Evolutionary conservation across 2,329 filamentous ascomycete species (phyloP), one percentile per base, ranked within the genome.

Genomic region (Gaeumannomyces tritici): DNA sequence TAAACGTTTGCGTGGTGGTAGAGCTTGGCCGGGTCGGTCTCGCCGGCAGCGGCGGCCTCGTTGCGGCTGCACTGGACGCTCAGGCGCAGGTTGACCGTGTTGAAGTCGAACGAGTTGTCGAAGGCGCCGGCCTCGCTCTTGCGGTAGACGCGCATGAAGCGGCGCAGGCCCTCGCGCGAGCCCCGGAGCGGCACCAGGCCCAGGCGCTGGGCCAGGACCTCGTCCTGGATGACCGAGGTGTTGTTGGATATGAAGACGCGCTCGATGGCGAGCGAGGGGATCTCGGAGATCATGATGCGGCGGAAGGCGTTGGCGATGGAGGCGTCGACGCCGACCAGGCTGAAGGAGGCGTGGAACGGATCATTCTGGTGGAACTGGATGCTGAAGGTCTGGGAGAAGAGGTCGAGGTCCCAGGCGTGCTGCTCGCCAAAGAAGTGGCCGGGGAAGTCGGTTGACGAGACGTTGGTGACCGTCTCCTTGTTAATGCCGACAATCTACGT

Each of bases 201-300:
- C 35, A 99, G 81, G 57, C 95, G 85, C 74, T 95, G 90, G 21
- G 93, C 89, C 61, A 99, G 87, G 5, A 99, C 93, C 79, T 99
- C 95, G 73, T 99, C 95, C 74, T 98, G 93, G 70, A 99, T 95
- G 47, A 99, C 92, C 6, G 91, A 96, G 60, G 93, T 98, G 80
- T 99, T 99, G 80, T 97, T 96, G 73, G 91, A 85, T 66, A 98
- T 87, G 77, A 89, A 99, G 73, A 96, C 91, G 66, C 87, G 88
- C 80, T 99, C 95, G 70, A 99, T 93, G 68, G 96, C 95, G 57
- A 99, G 83, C 2, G 92, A 95, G 24, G 93, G 92, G 61, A 99
- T 90, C 79, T 99, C 96, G 68, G 93, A 85, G 74, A 99, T 89
- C 70, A 98, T 83, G 70, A 98, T 98, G 70, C 95, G 91, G 65